Evolutionary conservation across 345 rosid genomes (phyloP).

Genomic region (Populus euphratica): DNA sequence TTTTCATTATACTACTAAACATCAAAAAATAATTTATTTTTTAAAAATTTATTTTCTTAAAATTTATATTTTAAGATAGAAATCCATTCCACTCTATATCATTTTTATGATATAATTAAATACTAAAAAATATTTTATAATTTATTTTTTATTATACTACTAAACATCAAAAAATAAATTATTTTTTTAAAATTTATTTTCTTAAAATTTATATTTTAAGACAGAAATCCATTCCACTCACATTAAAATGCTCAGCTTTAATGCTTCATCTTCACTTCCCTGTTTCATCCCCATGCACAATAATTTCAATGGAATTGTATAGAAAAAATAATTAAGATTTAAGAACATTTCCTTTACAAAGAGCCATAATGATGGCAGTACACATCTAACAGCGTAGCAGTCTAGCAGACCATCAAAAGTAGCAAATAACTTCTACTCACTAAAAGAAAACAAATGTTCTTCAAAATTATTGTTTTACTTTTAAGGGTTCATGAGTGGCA

Average conservation of each 20-base stretch:
- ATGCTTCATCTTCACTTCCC: background rate
- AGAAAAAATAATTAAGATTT: no score
- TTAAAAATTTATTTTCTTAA: no score
- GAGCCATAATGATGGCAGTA: background rate
- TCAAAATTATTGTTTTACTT: background rate
- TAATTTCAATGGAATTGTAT: background rate
- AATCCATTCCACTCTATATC: background rate
- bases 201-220: no score
- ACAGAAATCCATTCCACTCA: background rate
- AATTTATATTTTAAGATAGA: no score
- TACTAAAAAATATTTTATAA: no score
- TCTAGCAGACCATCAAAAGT: background rate
- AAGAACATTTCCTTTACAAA: background rate
- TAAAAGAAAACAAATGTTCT: background rate
- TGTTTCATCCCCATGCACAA: background rate
- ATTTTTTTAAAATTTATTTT: no score
- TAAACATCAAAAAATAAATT: no score
- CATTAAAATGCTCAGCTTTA: background rate
- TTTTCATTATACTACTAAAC: no score
- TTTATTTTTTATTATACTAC: no score
- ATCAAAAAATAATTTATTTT: no score
- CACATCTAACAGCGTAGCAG: background rate
- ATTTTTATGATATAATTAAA: no score
- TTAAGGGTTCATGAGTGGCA: background rate
- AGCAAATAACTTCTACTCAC: background rate